Evolutionary conservation across 139 green algal species (phyloP).

Genomic region (Picochlorum sp.): DNA sequence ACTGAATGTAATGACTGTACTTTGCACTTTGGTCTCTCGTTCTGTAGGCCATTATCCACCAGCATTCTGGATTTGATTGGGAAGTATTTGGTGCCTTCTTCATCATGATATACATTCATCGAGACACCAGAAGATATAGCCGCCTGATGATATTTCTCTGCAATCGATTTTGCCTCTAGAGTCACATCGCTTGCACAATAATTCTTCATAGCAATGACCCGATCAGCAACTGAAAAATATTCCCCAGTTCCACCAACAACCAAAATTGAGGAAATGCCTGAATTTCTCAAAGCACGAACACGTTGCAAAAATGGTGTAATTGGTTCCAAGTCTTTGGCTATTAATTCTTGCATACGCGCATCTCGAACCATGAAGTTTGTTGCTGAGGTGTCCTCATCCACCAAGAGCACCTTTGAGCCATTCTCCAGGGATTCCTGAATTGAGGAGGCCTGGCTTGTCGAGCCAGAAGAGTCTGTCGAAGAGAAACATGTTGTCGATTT

Average conservation of each 20-base stretch:
- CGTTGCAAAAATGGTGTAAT: conserved; percentile 58
- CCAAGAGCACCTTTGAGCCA: conserved; percentile 33
- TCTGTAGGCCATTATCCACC: not conserved
- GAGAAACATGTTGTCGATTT: conserved; percentile 39
- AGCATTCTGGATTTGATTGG: not conserved
- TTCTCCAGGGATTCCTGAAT: conserved; percentile 55
- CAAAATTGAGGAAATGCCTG: conserved; percentile 36
- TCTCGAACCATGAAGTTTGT: conserved; percentile 72
- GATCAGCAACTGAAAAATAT: conserved; percentile 55
- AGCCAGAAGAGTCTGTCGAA: conserved; percentile 47
- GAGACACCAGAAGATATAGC: not conserved
- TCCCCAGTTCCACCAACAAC: conserved; percentile 59
- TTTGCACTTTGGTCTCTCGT: conserved; percentile 12
- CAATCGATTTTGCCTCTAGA: conserved; percentile 26
- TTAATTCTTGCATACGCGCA: conserved; percentile 52
- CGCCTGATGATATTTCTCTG: conserved; percentile 6
- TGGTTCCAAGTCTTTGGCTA: conserved; percentile 44
- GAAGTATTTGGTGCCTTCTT: not conserved
- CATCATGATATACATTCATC: not conserved
- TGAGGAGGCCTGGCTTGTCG: conserved; percentile 54
- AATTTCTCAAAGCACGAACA: conserved; percentile 23
- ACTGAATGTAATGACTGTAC: conserved; percentile 16
- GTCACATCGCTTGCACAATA: conserved; percentile 44
- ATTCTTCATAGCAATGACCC: conserved; percentile 46
- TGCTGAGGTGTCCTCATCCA: conserved; percentile 66